These are phyloP conservation scores for Pseudogymnoascus sp. DNA, from an alignment of 2,329 filamentous ascomycete genomes.

Conservation along the genomic window DNA sequence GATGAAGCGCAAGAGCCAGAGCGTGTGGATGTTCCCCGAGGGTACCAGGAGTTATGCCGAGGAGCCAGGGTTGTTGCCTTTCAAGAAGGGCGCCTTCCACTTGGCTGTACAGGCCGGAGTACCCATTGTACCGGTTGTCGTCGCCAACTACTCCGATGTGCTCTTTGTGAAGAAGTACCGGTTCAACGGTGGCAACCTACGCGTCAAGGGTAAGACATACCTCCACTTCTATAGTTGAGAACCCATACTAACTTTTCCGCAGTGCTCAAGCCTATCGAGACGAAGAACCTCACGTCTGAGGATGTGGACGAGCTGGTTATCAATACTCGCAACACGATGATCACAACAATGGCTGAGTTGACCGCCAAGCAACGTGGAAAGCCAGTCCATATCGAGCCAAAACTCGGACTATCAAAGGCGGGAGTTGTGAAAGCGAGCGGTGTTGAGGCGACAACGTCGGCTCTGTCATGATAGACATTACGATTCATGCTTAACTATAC, in stretches of 20 bases:
- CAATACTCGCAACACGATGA: slow-evolving; percentile 65
- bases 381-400: slow-evolving; percentile 20
- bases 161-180: slow-evolving; percentile 54
- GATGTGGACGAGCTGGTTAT: slow-evolving; percentile 69
- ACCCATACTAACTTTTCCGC: slow-evolving; percentile 13
- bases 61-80: slow-evolving; percentile 75
- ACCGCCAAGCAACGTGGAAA: slow-evolving; percentile 42
- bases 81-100: slow-evolving; percentile 98
- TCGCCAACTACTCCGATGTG: slow-evolving; percentile 70
- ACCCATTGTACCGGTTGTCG: slow-evolving; percentile 78
- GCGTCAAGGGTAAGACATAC: slow-evolving; percentile 56
- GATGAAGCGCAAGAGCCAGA: slow-evolving; percentile 65
- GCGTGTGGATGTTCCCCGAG: slow-evolving; percentile 82
- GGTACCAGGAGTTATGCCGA: slow-evolving; percentile 85
- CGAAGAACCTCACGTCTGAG: slow-evolving; percentile 58
- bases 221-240: neutral
- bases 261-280: slow-evolving; percentile 77
- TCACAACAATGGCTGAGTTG: slow-evolving; percentile 51
- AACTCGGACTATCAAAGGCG: slow-evolving; percentile 12
- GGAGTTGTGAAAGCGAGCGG: slow-evolving; percentile 24
- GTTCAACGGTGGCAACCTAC: slow-evolving; percentile 63
- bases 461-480: slow-evolving; percentile 3
- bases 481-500: neutral
- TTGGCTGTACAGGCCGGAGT: slow-evolving; percentile 89
- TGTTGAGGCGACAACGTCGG: slow-evolving; percentile 16